Base-by-base conservation (phyloP, 148 eudicot genomes). In the Polygonum aviculare region DNA sequence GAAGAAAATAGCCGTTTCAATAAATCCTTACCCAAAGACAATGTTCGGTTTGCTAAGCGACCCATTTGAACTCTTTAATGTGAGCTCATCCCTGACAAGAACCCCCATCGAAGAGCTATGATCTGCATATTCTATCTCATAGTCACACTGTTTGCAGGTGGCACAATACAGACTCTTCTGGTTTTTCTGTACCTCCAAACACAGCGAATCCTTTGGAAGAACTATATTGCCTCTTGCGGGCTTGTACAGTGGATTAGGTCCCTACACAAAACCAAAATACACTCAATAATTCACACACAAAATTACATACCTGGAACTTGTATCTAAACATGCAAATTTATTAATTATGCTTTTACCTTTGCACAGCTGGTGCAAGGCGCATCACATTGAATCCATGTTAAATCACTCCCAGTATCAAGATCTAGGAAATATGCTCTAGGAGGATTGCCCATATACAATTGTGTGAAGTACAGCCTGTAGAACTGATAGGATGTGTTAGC, bases 351-450 rank as follows among this genome's bases (percentile, higher is more conserved):
- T 65, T 65, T 40, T 81, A 80, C 86, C 90, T 85, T 87, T 15
- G 90, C 85, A 78, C 92, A 89, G 72, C 90, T 85, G 78, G 79
- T 39, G 75, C 93, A 89, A 16, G 93, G 93, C 41, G 93, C 93
- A 84, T 89, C 93, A 82, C 93, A 89, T 38, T 89, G 93, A 67
- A 87, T 74, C 93, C 93, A 89, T 73, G 88, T 86, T 74, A 89
- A 76, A 83, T 89, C 93, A 78, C 93, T 89, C 63, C 93, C 93
- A 38, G 93, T 87, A 73, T 89, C 93, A 16, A 87, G 73, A 72
- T 89, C 93, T 18, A 89, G 87, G 69, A 78, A 87, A 73, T 89
- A 89, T 69, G 85, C 87, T 78, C 74, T 89, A 38, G 87, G 86
- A 76, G 93, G 93, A 75, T 76, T 84, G 48, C 93, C 93, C 48